Conservation (phyloP, 192 early-diverging fungal genomes). For the Blastocladiella britannica region DNA sequence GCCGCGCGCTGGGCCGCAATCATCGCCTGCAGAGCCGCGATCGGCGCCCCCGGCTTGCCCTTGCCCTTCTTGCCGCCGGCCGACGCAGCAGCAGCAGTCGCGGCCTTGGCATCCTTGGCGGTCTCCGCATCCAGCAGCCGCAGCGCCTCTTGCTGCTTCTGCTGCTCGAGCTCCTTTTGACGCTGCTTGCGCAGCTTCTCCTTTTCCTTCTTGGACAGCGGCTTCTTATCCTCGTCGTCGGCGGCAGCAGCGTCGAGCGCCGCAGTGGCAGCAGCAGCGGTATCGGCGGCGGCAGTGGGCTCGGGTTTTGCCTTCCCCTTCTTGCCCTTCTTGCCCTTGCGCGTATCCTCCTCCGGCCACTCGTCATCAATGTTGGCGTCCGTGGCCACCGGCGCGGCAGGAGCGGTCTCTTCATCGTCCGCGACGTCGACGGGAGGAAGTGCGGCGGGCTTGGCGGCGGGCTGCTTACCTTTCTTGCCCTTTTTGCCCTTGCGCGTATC, state of each 20-base stretch:
- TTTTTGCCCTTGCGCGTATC: constrained; percentile 10
- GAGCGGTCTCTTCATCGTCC: constrained; percentile 17
- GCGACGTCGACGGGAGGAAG: constrained; percentile 12
- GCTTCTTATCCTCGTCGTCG: constrained; percentile 25
- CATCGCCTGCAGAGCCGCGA: constrained; percentile 37
- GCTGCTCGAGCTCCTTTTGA: constrained; percentile 25
- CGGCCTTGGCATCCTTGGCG: constrained; percentile 21
- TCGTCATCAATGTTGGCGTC: constrained; percentile 6
- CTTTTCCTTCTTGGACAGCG: constrained; percentile 75
- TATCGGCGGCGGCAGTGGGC: constrained; percentile 7
- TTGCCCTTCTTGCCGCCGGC: constrained; percentile 17
- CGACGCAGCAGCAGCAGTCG: constrained; percentile 9
- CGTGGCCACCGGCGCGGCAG: background rate
- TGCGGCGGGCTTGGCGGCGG: constrained; percentile 17
- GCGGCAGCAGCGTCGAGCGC: constrained; percentile 6
- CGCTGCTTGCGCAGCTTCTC: constrained; percentile 62
- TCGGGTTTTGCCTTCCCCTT: constrained; percentile 14
- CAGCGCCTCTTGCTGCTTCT: constrained; percentile 8
- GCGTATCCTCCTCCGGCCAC: constrained; percentile 22
- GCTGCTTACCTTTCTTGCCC: constrained; percentile 29
- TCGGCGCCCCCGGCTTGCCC: constrained; percentile 30
- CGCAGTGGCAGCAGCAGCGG: constrained; percentile 8
- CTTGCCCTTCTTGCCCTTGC: constrained; percentile 27
- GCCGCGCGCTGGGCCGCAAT: constrained; percentile 50
- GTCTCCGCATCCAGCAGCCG: constrained; percentile 23